phyloP scores from a whole-genome alignment of 2,329 filamentous ascomycete species.

The Ophiostoma sp. region DNA sequence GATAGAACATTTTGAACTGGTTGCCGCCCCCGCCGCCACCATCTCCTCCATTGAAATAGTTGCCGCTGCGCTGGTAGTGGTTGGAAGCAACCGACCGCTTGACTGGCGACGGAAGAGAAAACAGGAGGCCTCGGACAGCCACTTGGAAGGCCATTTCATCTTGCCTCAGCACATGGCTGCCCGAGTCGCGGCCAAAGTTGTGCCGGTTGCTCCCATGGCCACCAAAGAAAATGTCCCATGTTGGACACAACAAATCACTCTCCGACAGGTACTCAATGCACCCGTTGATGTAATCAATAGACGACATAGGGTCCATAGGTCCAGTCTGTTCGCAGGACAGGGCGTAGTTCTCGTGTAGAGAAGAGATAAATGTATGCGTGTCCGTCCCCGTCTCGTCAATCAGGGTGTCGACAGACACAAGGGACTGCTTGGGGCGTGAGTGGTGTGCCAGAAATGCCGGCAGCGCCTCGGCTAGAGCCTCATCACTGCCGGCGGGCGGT shows the following conservation, averaged over 20 bases:
- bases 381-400: conserved; percentile 93
- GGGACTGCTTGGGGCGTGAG: conserved; percentile 56
- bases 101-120: conserved; percentile 79
- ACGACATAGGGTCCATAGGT: conserved; percentile 49
- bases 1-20: conserved; percentile 87
- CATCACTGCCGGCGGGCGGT: conserved; percentile 36
- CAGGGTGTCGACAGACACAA: conserved; percentile 67
- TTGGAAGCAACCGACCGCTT: conserved; percentile 56
- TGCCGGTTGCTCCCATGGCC: conserved; percentile 40
- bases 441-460: conserved; percentile 55
- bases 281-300: conserved; percentile 73
- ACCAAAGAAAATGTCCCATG: conserved; percentile 63
- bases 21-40: conserved; percentile 48
- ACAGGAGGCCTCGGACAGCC: conserved; percentile 78
- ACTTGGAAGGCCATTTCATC: conserved; percentile 93
- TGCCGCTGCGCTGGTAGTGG: conserved; percentile 23
- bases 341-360: conserved; percentile 69
- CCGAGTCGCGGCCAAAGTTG: conserved; percentile 50
- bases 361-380: conserved; percentile 46
- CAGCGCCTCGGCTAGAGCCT: conserved; percentile 48
- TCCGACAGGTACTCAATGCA: conserved; percentile 85
- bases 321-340: conserved; percentile 66
- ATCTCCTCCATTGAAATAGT: conserved; percentile 18
- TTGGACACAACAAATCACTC: conserved; percentile 76
- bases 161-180: conserved; percentile 73